These are phyloP conservation scores for Gloeopeniophorella convolvens DNA, from an alignment of 768 basidiomycete genomes.

Conservation along the genomic window DNA sequence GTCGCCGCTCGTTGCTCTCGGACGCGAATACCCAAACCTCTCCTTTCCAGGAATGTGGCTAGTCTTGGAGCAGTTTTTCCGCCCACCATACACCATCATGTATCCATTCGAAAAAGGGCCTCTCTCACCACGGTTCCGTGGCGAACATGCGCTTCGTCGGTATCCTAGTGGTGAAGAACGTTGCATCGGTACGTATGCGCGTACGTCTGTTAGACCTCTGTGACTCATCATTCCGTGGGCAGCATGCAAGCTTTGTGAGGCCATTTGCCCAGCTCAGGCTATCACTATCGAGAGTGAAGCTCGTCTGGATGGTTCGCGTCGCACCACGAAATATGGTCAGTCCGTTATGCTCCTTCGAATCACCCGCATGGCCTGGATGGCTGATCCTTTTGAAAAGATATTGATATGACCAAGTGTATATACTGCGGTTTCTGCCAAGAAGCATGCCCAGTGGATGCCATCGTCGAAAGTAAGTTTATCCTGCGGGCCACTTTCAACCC, in stretches of 20 bases:
- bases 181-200: conserved; percentile 76
- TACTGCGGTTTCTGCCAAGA: conserved; percentile 99
- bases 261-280: conserved; percentile 98
- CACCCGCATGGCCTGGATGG: not conserved
- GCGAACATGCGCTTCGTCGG: conserved; percentile 93
- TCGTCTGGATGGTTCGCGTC: conserved; percentile 88
- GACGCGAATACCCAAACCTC: conserved; percentile 6
- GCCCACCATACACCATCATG: conserved; percentile 97
- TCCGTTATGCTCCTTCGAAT: conserved; percentile 1
- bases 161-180: conserved; percentile 98
- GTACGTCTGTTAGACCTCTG: not conserved
- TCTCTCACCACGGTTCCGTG: conserved; percentile 94
- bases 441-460: conserved; percentile 98
- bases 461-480: conserved; percentile 83
- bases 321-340: conserved; percentile 95
- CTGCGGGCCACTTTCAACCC: not conserved
- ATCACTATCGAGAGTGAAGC: conserved; percentile 99
- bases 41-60: conserved; percentile 85
- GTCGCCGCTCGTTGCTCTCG: no score
- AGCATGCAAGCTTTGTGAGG: conserved; percentile 99
- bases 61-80: conserved; percentile 85
- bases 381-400: conserved; percentile 57
- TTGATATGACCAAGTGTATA: conserved; percentile 99
- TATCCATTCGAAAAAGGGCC: conserved; percentile 99
- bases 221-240: conserved; percentile 5